Base-by-base conservation (phyloP, 2,329 filamentous ascomycete species). In the Cercospora sp. region DNA sequence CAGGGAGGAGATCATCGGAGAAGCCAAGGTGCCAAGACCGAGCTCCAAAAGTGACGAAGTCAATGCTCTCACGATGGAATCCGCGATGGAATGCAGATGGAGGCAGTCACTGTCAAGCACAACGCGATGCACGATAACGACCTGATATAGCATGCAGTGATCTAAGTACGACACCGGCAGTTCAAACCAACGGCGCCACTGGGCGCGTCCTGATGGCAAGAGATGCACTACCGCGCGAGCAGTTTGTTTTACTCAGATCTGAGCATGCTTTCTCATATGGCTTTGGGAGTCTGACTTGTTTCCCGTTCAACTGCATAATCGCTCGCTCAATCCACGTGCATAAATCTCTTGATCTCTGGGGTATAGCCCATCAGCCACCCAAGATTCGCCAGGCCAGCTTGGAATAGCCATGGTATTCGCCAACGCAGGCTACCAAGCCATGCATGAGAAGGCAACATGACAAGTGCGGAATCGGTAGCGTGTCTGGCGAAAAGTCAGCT, bases 321-420 rank as follows among this genome's bases (percentile, higher is more conserved):
- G 3, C 21, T 28, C 28, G 28, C 30, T 59, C 55, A 59, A 5
- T 59, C 55, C 9, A 34, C 9, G 16, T 59, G 43, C 61, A 63
- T 63, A 28, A 53, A 63, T 13, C 45, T 55, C 45, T 53, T 55
- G 49, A 63, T 63, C 28, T 53, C 61, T 37, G 61, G 61, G n/a
- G 61, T 63, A 34, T 63, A 63, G 9, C 61, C 61, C 24, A 63
- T 13, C 24, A 32, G 49, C 24, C 18, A 13, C 13, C 40, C 61
- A 7, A 63, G 13, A 21, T 55, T 13, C 5, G 61, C 61, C 9
- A 63, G 18, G 3, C 13, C 34, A 10, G 24, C 61, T 9, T 63
- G 61, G 13, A 63, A 49, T 3, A 55, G n/a, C 61, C 61, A 63
- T 5, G 61, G 61, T 34, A 63, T 40, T 1, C 10, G 43, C 61